Percentiles rank a stretch among this genome's conserved stretches.
Evolutionary conservation across 306 rosid genomes (phyloP).

Genomic region (Prunus armeniaca): DNA sequence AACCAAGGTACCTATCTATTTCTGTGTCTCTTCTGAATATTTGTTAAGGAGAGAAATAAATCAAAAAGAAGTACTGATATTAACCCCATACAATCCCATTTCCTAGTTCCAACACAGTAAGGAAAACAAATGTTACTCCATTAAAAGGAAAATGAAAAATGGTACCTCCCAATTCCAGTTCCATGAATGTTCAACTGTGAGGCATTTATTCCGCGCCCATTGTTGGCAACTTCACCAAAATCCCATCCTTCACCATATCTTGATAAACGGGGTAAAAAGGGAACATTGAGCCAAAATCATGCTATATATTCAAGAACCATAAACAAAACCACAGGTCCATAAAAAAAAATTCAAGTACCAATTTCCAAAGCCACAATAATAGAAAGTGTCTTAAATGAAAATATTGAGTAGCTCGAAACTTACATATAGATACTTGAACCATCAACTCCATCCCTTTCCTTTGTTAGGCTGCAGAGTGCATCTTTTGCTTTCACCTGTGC

Average conservation of each 20-base stretch:
- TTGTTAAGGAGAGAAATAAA: neutral
- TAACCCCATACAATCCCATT: constrained; percentile 5
- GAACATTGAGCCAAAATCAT: constrained; percentile 3
- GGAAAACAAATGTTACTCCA: constrained; percentile 14
- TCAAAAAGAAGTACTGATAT: neutral
- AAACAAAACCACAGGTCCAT: constrained; percentile 21
- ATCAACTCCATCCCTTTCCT: constrained; percentile 70
- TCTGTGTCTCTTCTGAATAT: neutral
- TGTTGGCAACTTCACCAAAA: constrained; percentile 93
- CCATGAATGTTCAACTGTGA: constrained; percentile 81
- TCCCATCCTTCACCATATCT: constrained; percentile 99
- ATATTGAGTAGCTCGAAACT: constrained; percentile 17
- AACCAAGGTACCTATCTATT: neutral
- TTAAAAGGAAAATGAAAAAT: constrained; percentile 18
- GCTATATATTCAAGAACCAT: constrained; percentile 11
- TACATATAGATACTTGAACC: constrained; percentile 91
- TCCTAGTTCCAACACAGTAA: neutral
- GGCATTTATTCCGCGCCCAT: constrained; percentile 90
- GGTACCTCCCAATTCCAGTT: constrained; percentile 88
- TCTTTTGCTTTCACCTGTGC: constrained; percentile 68
- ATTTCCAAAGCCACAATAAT: constrained; percentile 17
- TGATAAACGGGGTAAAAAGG: constrained; percentile 19
- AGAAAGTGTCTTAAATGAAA: neutral
- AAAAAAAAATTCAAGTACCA: constrained; percentile 6
- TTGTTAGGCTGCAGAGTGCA: constrained; percentile 52